Percentiles rank a stretch among this genome's conserved stretches.
These are phyloP conservation scores for Oleoguttula mirabilis DNA, from an alignment of 495 filamentous ascomycete genomes.

Conservation along the genomic window DNA sequence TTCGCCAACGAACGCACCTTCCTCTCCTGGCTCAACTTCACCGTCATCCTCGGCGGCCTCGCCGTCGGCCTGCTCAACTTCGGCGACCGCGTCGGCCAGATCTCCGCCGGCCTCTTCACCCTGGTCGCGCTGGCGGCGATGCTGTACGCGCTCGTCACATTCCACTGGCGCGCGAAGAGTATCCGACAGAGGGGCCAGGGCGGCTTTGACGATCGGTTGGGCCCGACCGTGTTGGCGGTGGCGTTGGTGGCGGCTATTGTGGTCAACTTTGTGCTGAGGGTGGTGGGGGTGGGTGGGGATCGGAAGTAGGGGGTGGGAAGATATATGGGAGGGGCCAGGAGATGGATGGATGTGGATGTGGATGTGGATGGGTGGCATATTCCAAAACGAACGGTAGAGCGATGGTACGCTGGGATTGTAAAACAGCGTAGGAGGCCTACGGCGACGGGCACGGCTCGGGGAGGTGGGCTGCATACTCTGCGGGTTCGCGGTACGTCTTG, in stretches of 20 bases:
- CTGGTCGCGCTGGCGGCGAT: constrained; percentile 88
- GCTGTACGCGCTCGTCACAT: constrained; percentile 89
- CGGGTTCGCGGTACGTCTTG: too few species aligned
- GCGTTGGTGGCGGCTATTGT: constrained; percentile 74
- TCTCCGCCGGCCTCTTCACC: constrained; percentile 86
- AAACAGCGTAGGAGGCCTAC: too few species aligned
- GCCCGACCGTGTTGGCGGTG: constrained; percentile 78
- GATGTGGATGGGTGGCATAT: too few species aligned
- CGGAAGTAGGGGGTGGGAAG: constrained; percentile 6
- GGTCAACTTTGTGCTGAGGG: constrained; percentile 84
- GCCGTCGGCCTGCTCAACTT: constrained; percentile 97
- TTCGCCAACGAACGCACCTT: constrained; percentile 99
- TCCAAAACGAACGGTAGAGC: too few species aligned
- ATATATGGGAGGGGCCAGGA: too few species aligned
- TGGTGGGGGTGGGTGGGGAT: constrained; percentile 40
- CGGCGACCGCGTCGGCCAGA: constrained; percentile 82
- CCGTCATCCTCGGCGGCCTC: constrained; percentile 89
- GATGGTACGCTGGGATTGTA: too few species aligned
- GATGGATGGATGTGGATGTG: not conserved
- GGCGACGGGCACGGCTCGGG: too few species aligned
- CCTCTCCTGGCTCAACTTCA: constrained; percentile 98
- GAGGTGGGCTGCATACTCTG: too few species aligned
- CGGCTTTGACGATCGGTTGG: constrained; percentile 91
- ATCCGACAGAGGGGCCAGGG: constrained; percentile 85
- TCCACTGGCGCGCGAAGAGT: constrained; percentile 91